phyloP scores from a whole-genome alignment of 192 early-diverging fungal species.

The Linnemannia schmuckeri region DNA sequence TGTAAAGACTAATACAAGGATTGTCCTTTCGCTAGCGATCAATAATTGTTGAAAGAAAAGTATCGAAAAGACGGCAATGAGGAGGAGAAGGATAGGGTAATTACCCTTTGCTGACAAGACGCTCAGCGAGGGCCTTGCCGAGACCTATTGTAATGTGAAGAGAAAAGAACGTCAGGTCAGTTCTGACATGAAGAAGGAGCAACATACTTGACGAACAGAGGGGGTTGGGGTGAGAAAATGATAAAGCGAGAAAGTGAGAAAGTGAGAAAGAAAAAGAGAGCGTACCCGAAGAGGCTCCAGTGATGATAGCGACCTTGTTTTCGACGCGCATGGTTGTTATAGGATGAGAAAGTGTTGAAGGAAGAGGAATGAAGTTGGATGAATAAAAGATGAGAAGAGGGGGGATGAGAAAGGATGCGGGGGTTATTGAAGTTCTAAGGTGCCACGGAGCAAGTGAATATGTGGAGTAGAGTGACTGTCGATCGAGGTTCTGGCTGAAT shows the following conservation, averaged over 20 bases:
- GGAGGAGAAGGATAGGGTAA: neutral
- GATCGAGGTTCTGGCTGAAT: neutral
- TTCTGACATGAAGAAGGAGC: neutral
- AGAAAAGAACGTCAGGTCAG: neutral
- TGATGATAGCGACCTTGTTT: conserved; percentile 77
- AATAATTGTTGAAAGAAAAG: neutral
- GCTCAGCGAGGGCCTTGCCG: conserved; percentile 71
- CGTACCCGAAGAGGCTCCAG: conserved; percentile 72
- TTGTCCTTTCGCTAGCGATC: neutral
- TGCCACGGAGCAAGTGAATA: neutral
- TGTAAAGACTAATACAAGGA: neutral
- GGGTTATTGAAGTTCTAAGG: neutral
- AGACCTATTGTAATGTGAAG: conserved; percentile 55
- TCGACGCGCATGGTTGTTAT: conserved; percentile 40
- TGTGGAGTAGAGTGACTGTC: neutral
- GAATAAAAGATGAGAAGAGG: conserved; percentile 5
- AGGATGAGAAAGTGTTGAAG: neutral
- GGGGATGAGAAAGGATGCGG: neutral
- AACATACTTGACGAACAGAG: neutral
- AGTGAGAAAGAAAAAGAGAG: neutral
- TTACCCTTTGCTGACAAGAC: conserved; percentile 67
- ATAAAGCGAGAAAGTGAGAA: neutral
- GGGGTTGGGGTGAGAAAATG: neutral
- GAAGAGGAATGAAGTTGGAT: neutral
- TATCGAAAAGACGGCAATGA: too few species aligned